Evolutionary conservation across 192 early-diverging fungal species (phyloP).

Genomic region (Backusella tarrabulga): DNA sequence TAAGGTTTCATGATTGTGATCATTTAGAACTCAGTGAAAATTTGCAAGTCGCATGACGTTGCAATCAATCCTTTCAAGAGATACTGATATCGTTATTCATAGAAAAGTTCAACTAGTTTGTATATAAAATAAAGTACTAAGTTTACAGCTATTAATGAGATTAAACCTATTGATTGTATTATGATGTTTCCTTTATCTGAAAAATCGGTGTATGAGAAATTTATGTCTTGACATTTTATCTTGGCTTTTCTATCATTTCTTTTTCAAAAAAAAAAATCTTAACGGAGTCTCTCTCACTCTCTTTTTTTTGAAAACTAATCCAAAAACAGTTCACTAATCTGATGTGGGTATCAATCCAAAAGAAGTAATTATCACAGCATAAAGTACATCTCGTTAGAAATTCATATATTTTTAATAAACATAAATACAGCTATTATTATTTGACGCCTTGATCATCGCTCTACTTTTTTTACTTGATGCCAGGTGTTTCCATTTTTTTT

Average conservation of each 20-base stretch:
- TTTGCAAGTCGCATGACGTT: background rate
- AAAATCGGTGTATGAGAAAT: background rate
- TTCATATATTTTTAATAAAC: too few relatives aligned
- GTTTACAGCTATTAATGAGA: background rate
- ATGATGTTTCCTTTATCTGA: background rate
- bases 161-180: background rate
- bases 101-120: too few relatives aligned
- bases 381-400: background rate
- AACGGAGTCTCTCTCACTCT: background rate
- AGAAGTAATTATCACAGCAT: background rate
- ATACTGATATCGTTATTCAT: background rate
- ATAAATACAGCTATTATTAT: too few relatives aligned
- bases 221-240: background rate
- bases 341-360: conserved; percentile 4
- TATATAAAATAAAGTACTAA: too few relatives aligned
- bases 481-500: background rate
- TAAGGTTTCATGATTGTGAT: conserved; percentile 4
- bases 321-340: background rate
- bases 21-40: background rate
- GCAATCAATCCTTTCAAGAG: background rate
- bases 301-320: background rate
- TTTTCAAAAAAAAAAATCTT: background rate
- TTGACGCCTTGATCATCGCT: too few relatives aligned
- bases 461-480: background rate
- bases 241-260: background rate